Conservation (phyloP, 139 green algal species). For the Chlorella sp. region DNA sequence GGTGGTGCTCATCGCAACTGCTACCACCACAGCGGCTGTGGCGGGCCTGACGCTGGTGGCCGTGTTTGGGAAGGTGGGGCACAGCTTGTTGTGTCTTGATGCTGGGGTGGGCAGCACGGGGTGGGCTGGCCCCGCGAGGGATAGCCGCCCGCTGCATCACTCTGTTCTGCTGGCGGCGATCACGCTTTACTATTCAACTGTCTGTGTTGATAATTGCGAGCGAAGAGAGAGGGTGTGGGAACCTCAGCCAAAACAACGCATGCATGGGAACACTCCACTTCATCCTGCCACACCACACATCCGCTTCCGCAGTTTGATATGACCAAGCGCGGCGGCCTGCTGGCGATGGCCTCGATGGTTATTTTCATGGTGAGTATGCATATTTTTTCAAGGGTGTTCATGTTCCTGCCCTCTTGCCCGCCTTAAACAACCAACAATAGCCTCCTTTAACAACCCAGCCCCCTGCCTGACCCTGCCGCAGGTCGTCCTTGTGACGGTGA, state of each 20-base stretch:
- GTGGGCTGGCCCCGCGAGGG: too few species aligned
- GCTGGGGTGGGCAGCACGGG: not conserved
- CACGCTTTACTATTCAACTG: too few species aligned
- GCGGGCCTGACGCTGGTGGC: slow-evolving; percentile 43
- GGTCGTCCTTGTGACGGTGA: slow-evolving; percentile 30
- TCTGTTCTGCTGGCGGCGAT: too few species aligned
- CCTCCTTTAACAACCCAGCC: too few species aligned
- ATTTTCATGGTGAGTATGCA: slow-evolving; percentile 28
- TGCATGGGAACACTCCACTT: too few species aligned
- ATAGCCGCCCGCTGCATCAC: too few species aligned
- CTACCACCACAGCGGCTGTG: slow-evolving; percentile 33
- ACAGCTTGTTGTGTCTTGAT: not conserved
- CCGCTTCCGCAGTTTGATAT: slow-evolving; percentile 47
- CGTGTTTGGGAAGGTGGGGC: slow-evolving; percentile 38
- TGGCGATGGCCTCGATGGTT: slow-evolving; percentile 37
- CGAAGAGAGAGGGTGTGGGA: too few species aligned
- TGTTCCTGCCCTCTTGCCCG: too few species aligned
- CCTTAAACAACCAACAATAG: too few species aligned
- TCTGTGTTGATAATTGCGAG: too few species aligned
- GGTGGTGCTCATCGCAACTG: slow-evolving; percentile 51
- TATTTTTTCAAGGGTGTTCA: not conserved
- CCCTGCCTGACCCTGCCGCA: too few species aligned
- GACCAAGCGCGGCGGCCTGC: slow-evolving; percentile 50
- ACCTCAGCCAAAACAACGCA: too few species aligned
- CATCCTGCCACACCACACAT: not conserved